Evolutionary conservation across 805 yeast genomes (phyloP).

Genomic region (Blastobotrys mokoenaii): DNA sequence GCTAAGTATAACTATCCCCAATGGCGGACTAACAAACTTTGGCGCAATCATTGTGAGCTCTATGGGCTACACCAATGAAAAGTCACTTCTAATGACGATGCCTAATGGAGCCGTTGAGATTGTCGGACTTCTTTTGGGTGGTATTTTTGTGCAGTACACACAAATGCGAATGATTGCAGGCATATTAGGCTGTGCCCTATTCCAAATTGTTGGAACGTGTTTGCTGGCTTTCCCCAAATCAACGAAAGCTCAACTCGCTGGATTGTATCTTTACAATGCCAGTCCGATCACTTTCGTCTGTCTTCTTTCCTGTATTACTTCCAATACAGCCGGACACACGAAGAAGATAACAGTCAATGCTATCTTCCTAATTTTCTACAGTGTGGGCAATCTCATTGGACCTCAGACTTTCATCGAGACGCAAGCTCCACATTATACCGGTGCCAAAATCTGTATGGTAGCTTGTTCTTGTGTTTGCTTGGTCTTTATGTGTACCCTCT

Average conservation of each 20-base stretch:
- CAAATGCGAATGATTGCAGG: slow-evolving; percentile 27
- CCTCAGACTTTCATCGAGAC: slow-evolving; percentile 57
- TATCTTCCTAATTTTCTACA: slow-evolving; percentile 52
- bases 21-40: slow-evolving; percentile 46
- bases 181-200: slow-evolving; percentile 38
- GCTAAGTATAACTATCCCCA: slow-evolving; percentile 35
- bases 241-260: slow-evolving; percentile 32
- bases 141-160: slow-evolving; percentile 9
- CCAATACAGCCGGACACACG: slow-evolving; percentile 66
- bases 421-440: slow-evolving; percentile 52
- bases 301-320: slow-evolving; percentile 33
- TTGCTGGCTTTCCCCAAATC: slow-evolving; percentile 36
- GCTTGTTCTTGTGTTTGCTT: slow-evolving; percentile 39
- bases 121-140: slow-evolving; percentile 15
- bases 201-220: slow-evolving; percentile 36
- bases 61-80: slow-evolving; percentile 20
- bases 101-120: slow-evolving; percentile 30
- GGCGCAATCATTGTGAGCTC: slow-evolving; percentile 34
- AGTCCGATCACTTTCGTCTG: slow-evolving; percentile 26
- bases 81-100: slow-evolving; percentile 28
- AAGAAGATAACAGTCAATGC: slow-evolving; percentile 57
- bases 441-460: slow-evolving; percentile 44
- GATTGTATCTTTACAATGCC: slow-evolving; percentile 33
- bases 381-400: slow-evolving; percentile 62
- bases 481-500: slow-evolving; percentile 32